A percentile compares a stretch with the other conserved stretches of the same genome.
phyloP scores from a whole-genome alignment of 208 protist species.

The Crithidia bombi region DNA sequence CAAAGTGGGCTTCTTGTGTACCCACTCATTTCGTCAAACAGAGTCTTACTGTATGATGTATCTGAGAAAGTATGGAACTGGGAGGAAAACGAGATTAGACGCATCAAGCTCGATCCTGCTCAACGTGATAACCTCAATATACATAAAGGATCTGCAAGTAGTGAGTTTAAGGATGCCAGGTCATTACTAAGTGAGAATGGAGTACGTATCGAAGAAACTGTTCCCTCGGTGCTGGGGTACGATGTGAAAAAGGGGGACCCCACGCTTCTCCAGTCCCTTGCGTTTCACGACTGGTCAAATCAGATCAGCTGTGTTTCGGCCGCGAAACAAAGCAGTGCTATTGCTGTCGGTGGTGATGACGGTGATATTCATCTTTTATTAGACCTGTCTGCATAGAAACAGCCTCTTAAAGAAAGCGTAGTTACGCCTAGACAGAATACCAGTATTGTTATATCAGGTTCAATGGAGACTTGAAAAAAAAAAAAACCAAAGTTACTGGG shows the following conservation, averaged over 20 bases:
- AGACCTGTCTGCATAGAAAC: background rate
- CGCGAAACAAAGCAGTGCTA: background rate
- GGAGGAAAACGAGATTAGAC: background rate
- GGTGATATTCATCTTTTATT: conserved; percentile 10
- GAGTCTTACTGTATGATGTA: conserved; percentile 36
- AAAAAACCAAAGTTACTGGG: too few relatives aligned
- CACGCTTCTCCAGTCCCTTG: conserved; percentile 12
- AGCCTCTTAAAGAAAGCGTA: too few relatives aligned
- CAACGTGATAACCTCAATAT: background rate
- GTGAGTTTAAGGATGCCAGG: conserved; percentile 1
- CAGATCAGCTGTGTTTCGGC: conserved; percentile 33
- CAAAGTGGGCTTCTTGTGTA: conserved; percentile 39
- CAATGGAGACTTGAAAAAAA: background rate
- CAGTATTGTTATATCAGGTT: background rate
- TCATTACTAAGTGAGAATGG: background rate
- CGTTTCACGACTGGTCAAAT: conserved; percentile 22
- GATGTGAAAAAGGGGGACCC: background rate
- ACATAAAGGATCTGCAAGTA: background rate
- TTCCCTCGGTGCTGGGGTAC: background rate
- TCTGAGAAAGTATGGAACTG: background rate
- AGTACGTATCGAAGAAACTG: too few relatives aligned
- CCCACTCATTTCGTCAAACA: conserved; percentile 47
- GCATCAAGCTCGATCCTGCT: background rate
- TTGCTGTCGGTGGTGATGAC: conserved; percentile 33
- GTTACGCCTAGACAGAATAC: too few relatives aligned